These are phyloP conservation scores for Gamarada debralockiae DNA, from an alignment of 495 filamentous ascomycete species.

Conservation along the genomic window DNA sequence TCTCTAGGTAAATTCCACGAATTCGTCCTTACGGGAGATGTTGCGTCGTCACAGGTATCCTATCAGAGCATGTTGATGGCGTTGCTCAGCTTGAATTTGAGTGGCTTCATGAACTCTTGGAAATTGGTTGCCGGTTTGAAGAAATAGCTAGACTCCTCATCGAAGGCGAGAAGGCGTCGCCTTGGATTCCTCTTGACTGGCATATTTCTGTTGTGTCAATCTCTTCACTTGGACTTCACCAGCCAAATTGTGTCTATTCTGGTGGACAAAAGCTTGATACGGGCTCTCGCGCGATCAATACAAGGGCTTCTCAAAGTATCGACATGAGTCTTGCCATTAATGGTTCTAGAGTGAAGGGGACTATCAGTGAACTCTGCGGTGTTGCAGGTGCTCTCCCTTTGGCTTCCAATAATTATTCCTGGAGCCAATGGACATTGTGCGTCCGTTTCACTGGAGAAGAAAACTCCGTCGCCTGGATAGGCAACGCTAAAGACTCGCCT, in stretches of 20 bases:
- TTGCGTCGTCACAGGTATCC: neutral
- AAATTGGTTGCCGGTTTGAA: neutral
- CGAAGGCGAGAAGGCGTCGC: neutral
- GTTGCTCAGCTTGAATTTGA: constrained; percentile 6
- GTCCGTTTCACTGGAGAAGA: neutral
- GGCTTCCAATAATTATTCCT: too few relatives aligned
- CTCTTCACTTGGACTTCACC: neutral
- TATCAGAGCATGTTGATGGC: constrained; percentile 4
- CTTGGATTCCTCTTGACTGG: constrained; percentile 8
- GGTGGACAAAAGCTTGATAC: neutral
- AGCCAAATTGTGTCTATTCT: constrained; percentile 9
- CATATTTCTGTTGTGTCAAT: too few relatives aligned
- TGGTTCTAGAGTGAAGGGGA: neutral
- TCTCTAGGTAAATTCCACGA: too few relatives aligned
- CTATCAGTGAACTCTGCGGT: neutral
- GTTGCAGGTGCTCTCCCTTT: neutral
- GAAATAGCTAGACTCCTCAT: constrained; percentile 11
- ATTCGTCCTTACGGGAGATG: neutral
- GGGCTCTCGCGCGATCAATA: neutral
- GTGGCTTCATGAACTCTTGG: constrained; percentile 8
- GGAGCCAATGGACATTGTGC: neutral
- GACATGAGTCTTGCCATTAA: neutral
- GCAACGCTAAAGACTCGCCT: neutral
- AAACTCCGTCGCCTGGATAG: neutral
- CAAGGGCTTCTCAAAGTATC: neutral